Base-by-base conservation (phyloP, 1,139 yeast species). In the Blastobotrys elegans region DNA sequence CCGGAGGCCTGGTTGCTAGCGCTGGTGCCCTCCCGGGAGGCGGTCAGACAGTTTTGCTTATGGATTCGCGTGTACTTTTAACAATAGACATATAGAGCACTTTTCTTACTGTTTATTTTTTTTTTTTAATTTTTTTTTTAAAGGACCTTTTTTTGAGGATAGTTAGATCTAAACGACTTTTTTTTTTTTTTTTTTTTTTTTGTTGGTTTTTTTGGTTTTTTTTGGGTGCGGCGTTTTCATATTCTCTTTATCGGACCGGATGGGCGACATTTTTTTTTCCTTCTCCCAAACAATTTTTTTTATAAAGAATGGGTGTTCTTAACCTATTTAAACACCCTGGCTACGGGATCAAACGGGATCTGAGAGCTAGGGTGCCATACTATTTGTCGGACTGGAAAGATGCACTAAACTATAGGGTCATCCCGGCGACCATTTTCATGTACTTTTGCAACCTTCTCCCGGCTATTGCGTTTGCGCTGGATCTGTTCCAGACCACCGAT, bases 381-480 rank as follows among this genome's bases (percentile, higher is more conserved):
- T 90, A 89, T 60, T 51, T 57, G 41, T 78, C 89, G 1, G 97
- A 90, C 62, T 84, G 92, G 78, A 74, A 61, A 17, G 98, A 92
- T 67, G 90, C 92, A 0, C 74, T 77, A 69, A 84, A 87, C 62
- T 92, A 92, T 62, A 69, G 97, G 57, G 94, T 89, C n/a, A 72
- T 92, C 2, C 97, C 98, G 0, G 74, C 95, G 0, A 82, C 89
- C 0, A 68, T 85, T 2, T 89, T 77, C 63, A 84, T 90, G 38
- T 90, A 85, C 67, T 87, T 92, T 71, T 88, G 96, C 44, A 92
- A 92, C 50, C 46, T 92, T 39, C 70, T 92, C 27, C 98, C 98
- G 1, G 97, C 97, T 0, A 76, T 92, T 40, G 96, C 97, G 0
- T 92, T 92, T 73, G 95, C 97, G 0, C 97, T 89, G 62, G 98